phyloP scores from a whole-genome alignment of 2,329 filamentous ascomycete genomes.

The Tolypocladium paradoxum region DNA sequence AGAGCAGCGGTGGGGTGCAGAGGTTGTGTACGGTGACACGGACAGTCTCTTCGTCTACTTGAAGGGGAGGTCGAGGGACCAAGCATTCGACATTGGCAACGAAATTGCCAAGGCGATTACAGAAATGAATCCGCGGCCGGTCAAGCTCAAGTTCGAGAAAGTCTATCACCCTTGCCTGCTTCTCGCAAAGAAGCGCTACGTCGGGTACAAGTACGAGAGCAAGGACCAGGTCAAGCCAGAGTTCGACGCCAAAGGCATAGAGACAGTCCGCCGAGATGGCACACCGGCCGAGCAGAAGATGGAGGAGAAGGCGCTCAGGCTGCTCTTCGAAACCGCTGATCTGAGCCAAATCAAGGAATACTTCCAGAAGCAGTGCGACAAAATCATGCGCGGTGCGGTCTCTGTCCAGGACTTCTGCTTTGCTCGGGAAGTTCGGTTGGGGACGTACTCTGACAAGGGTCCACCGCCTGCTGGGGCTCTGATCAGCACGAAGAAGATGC shows the following conservation, averaged over 20 bases:
- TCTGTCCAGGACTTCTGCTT: slow-evolving; percentile 96
- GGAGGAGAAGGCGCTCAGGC: slow-evolving; percentile 79
- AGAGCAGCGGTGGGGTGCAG: slow-evolving; percentile 76
- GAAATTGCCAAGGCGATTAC: slow-evolving; percentile 87
- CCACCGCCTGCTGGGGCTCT: slow-evolving; percentile 77
- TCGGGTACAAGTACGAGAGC: slow-evolving; percentile 92
- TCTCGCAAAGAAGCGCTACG: slow-evolving; percentile 93
- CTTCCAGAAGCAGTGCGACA: slow-evolving; percentile 80
- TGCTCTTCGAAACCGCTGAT: slow-evolving; percentile 84
- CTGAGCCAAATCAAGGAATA: slow-evolving; percentile 81
- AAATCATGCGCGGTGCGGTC: slow-evolving; percentile 82
- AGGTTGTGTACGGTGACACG: slow-evolving; percentile 96
- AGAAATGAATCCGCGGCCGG: slow-evolving; percentile 75
- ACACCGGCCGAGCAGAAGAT: slow-evolving; percentile 95
- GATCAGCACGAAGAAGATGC: slow-evolving; percentile 78
- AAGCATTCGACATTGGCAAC: slow-evolving; percentile 86
- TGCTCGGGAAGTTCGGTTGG: slow-evolving; percentile 80
- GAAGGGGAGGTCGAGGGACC: slow-evolving; percentile 72
- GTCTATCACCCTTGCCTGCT: slow-evolving; percentile 94
- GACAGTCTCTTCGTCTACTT: slow-evolving; percentile 90
- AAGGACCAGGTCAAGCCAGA: slow-evolving; percentile 66
- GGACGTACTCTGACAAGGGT: slow-evolving; percentile 69
- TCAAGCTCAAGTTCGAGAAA: slow-evolving; percentile 98
- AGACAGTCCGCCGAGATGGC: slow-evolving; percentile 90
- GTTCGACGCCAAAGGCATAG: slow-evolving; percentile 97